phyloP scores from a whole-genome alignment of 305 asterid species.

The Ajuga reptans region DNA sequence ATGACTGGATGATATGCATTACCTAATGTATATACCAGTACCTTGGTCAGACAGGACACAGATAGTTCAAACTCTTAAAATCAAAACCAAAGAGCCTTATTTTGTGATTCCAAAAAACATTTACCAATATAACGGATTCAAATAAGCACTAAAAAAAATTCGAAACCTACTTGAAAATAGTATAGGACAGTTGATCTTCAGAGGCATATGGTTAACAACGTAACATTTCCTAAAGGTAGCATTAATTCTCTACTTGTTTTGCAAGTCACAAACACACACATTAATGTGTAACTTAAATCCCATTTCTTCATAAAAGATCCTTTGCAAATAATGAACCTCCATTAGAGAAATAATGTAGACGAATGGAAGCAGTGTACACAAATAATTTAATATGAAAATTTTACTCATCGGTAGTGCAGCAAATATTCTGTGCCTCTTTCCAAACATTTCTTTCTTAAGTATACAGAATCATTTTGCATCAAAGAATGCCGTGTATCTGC shows the following conservation, averaged over 20 bases:
- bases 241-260: constrained; percentile 2
- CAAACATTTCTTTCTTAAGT: not conserved
- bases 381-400: not conserved
- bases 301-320: not conserved
- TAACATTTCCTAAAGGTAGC: not conserved
- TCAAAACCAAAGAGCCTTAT: not conserved
- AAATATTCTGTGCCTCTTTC: not conserved
- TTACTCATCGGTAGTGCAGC: not conserved
- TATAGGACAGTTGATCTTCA: not conserved
- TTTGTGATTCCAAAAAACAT: not conserved
- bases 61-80: not conserved
- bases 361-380: not conserved
- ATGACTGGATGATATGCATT: not conserved
- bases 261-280: not conserved
- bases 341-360: not conserved
- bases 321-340: not conserved
- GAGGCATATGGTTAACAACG: not conserved
- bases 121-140: not conserved
- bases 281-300: not conserved
- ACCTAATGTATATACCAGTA: not conserved
- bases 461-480: not conserved
- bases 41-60: not conserved
- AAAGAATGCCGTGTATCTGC: not conserved
- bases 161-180: not conserved
- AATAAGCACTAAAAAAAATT: not conserved